Conservation (phyloP, 108 stramenopile genomes). For the Heterococcus sp. region DNA sequence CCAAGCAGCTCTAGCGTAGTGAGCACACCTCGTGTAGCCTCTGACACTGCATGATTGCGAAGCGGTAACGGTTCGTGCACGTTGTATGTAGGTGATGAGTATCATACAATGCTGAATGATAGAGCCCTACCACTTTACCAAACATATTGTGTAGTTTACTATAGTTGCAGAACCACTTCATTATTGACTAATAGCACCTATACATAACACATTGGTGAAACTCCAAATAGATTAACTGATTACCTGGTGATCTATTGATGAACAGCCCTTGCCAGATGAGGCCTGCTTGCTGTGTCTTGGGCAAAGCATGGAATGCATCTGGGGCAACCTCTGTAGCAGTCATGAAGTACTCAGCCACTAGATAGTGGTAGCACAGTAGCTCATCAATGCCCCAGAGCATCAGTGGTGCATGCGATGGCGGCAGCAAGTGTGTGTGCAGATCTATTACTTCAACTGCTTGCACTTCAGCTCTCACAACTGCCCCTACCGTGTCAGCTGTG, state of each 20-base stretch:
- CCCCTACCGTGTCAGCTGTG: neutral
- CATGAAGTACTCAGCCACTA: slow-evolving; percentile 70
- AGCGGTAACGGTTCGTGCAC: too few relatives aligned
- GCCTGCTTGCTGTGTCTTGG: slow-evolving; percentile 52
- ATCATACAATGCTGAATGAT: too few relatives aligned
- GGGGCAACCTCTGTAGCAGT: slow-evolving; percentile 66
- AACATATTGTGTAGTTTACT: too few relatives aligned
- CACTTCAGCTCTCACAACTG: slow-evolving; percentile 19
- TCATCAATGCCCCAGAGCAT: slow-evolving; percentile 83
- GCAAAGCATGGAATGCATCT: slow-evolving; percentile 3
- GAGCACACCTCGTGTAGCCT: slow-evolving; percentile 77
- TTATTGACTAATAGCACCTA: too few relatives aligned
- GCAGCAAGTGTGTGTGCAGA: slow-evolving; percentile 84
- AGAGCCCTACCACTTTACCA: too few relatives aligned
- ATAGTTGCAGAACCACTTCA: too few relatives aligned
- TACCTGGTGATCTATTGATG: slow-evolving; percentile 69
- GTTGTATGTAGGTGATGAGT: too few relatives aligned
- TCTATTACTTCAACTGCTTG: slow-evolving; percentile 62
- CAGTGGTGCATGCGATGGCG: slow-evolving; percentile 72
- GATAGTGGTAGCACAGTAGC: slow-evolving; percentile 84
- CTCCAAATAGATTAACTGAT: too few relatives aligned
- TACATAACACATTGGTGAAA: too few relatives aligned
- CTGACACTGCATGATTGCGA: too few relatives aligned
- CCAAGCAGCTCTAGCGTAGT: slow-evolving; percentile 68
- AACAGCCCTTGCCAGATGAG: slow-evolving; percentile 79